Evolutionary conservation across 305 asterid species (phyloP).

Genomic region (Salvia sclarea): DNA sequence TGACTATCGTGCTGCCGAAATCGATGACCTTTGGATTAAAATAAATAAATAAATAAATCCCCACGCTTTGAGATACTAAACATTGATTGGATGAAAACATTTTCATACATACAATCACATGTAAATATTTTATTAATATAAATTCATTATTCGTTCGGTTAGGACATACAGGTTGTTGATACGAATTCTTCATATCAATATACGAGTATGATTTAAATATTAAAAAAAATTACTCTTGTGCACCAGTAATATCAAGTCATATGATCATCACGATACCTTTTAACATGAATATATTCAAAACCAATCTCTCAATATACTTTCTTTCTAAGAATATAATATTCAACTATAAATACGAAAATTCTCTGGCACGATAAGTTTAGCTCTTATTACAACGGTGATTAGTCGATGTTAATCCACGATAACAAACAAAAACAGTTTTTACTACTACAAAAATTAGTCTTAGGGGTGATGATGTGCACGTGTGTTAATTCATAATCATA

Average conservation of each 20-base stretch:
- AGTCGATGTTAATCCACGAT: neutral
- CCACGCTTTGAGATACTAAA: slow-evolving; percentile 22
- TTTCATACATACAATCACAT: neutral
- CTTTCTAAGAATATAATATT: neutral
- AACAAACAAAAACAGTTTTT: slow-evolving; percentile 14
- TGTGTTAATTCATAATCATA: slow-evolving; percentile 45
- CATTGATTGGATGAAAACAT: neutral
- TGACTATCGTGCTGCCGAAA: slow-evolving; percentile 39
- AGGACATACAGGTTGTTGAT: too few relatives aligned
- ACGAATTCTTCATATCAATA: too few relatives aligned
- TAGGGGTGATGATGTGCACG: slow-evolving; percentile 48
- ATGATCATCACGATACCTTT: neutral
- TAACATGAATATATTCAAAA: neutral
- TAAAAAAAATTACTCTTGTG: neutral
- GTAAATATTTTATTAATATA: too few relatives aligned
- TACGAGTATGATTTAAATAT: neutral
- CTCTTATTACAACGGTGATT: neutral
- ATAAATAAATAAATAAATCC: neutral
- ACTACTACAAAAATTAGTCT: slow-evolving; percentile 17
- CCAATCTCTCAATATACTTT: neutral
- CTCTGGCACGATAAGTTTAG: neutral
- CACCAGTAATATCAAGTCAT: too few relatives aligned
- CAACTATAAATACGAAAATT: neutral
- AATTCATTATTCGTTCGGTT: neutral
- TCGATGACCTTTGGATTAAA: slow-evolving; percentile 31